These are phyloP conservation scores for Dactylonectria macrodidyma DNA, from an alignment of 2,329 filamentous ascomycete genomes.

Conservation along the genomic window DNA sequence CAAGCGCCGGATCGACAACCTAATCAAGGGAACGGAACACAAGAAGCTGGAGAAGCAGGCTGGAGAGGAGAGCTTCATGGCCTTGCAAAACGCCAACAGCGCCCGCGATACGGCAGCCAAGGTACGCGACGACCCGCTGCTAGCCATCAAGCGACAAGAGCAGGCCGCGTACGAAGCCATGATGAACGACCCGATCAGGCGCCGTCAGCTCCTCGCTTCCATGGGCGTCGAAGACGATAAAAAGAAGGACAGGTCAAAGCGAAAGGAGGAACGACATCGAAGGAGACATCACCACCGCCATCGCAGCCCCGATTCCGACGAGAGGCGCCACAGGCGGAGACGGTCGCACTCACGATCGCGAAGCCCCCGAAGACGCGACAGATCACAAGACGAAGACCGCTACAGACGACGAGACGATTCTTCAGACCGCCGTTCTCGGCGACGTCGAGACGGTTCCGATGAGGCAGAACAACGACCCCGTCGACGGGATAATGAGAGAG, in stretches of 20 bases:
- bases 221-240: slow-evolving; percentile 70
- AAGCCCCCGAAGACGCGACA: slow-evolving; percentile 56
- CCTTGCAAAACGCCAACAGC: slow-evolving; percentile 78
- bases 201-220: slow-evolving; percentile 76
- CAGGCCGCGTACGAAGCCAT: slow-evolving; percentile 84
- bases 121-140: slow-evolving; percentile 89
- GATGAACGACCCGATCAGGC: slow-evolving; percentile 82
- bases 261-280: slow-evolving; percentile 54
- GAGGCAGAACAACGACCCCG: slow-evolving; percentile 33
- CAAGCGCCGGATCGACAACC: slow-evolving; percentile 89
- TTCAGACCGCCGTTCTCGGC: slow-evolving; percentile 41
- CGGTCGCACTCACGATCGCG: slow-evolving; percentile 63
- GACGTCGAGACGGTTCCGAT: slow-evolving; percentile 42
- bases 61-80: slow-evolving; percentile 71
- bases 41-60: slow-evolving; percentile 86
- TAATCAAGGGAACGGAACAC: slow-evolving; percentile 83
- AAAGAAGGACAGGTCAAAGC: slow-evolving; percentile 57
- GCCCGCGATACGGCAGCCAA: slow-evolving; percentile 87
- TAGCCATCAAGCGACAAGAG: slow-evolving; percentile 95
- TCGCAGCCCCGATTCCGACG: slow-evolving; percentile 56
- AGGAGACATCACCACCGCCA: slow-evolving; percentile 63
- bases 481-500: slow-evolving; percentile 37
- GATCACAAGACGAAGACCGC: slow-evolving; percentile 49
- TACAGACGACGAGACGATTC: slow-evolving; percentile 47
- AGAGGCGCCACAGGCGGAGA: slow-evolving; percentile 58